Percentiles rank a stretch among this genome's conserved stretches.
Evolutionary conservation across 1,284 basidiomycete genomes (phyloP).

Genomic region (Microbotryum saponariae): DNA sequence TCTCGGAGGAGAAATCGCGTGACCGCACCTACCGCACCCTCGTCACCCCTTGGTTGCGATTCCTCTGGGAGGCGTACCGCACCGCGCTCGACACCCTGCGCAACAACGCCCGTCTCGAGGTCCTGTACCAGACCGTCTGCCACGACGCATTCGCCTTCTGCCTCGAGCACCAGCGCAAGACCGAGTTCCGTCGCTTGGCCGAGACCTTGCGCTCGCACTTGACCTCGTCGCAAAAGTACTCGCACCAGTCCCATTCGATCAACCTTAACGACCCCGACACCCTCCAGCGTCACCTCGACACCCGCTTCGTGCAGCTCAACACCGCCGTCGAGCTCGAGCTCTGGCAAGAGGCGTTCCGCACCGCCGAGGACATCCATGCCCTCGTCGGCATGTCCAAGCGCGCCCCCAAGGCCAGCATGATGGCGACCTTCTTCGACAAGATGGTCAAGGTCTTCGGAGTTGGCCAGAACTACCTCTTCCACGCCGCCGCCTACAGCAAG

Average conservation of each 20-base stretch:
- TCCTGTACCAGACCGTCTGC: constrained; percentile 90
- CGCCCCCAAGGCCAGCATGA: constrained; percentile 77
- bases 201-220: constrained; percentile 95
- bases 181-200: constrained; percentile 94
- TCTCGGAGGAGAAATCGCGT: constrained; percentile 83
- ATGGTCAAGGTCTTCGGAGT: constrained; percentile 92
- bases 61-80: constrained; percentile 96
- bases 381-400: constrained; percentile 66
- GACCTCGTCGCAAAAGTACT: constrained; percentile 88
- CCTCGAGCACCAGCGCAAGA: constrained; percentile 84
- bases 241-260: constrained; percentile 92
- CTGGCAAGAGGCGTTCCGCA: constrained; percentile 99
- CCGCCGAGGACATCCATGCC: constrained; percentile 96
- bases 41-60: constrained; percentile 96
- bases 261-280: constrained; percentile 95
- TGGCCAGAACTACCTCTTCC: constrained; percentile 80
- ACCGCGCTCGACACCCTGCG: constrained; percentile 94
- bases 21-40: constrained; percentile 92
- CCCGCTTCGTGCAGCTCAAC: constrained; percentile 94
- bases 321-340: constrained; percentile 97
- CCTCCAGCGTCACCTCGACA: constrained; percentile 94
- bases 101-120: constrained; percentile 89
- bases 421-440: constrained; percentile 99
- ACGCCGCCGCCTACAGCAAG: constrained; percentile 91
- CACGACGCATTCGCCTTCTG: constrained; percentile 98